Conservation (phyloP, 2,329 filamentous ascomycete genomes). For the Ophiostoma triangulosporum region DNA sequence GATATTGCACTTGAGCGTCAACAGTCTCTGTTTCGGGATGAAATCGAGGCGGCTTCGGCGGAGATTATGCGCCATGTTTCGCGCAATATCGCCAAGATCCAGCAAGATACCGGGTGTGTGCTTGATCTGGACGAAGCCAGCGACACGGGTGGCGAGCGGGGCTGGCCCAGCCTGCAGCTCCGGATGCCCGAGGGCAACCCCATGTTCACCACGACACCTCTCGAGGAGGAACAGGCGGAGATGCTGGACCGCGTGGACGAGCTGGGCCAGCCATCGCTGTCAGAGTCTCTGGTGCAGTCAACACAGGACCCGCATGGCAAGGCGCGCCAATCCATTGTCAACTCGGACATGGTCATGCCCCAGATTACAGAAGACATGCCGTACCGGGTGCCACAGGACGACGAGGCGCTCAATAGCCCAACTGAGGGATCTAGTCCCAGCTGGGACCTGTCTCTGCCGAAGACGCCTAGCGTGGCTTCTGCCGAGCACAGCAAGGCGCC, state of each 20-base stretch:
- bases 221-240: conserved; percentile 6
- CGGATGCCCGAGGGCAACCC: conserved; percentile 10
- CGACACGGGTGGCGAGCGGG: conserved; percentile 13
- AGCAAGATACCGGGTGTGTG: conserved; percentile 16
- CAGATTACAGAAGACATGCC: conserved; percentile 10
- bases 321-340: conserved; percentile 6
- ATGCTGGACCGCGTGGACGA: neutral
- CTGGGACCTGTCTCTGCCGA: conserved; percentile 7
- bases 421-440: neutral
- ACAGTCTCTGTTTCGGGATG: conserved; percentile 5
- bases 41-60: conserved; percentile 10
- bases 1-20: conserved; percentile 15
- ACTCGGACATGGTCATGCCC: conserved; percentile 7
- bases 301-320: neutral
- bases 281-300: neutral
- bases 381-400: conserved; percentile 11
- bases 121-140: conserved; percentile 18
- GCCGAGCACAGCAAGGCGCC: neutral
- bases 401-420: conserved; percentile 14
- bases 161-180: conserved; percentile 18
- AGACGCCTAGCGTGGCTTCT: conserved; percentile 3
- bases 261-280: neutral
- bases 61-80: conserved; percentile 16
- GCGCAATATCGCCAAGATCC: conserved; percentile 18
- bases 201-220: conserved; percentile 7